Percentiles rank a stretch among this genome's conserved stretches.
Conservation (phyloP, 2,329 filamentous ascomycete genomes). For the Alternaria rosae region DNA sequence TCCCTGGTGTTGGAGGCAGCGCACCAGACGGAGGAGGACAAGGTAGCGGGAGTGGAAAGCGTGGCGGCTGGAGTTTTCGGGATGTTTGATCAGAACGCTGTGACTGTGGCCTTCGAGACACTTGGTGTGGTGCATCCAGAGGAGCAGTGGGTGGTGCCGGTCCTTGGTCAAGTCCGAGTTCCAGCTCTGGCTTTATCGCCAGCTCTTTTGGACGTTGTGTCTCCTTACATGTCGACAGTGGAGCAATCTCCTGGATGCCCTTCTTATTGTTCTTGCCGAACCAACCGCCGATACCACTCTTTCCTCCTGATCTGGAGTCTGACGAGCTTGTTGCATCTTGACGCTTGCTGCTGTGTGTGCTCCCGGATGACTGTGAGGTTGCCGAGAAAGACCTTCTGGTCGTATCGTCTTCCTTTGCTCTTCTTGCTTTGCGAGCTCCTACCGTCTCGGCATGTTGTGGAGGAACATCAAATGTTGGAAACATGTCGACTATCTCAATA, state of each 20-base stretch:
- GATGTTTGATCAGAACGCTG: slow-evolving; percentile 7
- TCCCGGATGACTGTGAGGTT: slow-evolving; percentile 34
- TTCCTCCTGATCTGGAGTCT: slow-evolving; percentile 19
- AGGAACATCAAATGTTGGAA: slow-evolving; percentile 38
- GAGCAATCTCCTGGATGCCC: slow-evolving; percentile 34
- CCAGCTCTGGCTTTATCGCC: not conserved
- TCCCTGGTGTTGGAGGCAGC: slow-evolving; percentile 26
- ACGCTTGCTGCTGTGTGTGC: slow-evolving; percentile 19
- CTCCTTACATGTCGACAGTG: slow-evolving; percentile 21
- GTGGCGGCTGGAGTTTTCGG: slow-evolving; percentile 18
- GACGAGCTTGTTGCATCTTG: slow-evolving; percentile 6
- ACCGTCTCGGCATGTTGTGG: slow-evolving; percentile 36
- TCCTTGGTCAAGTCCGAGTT: slow-evolving; percentile 11
- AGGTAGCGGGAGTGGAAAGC: slow-evolving; percentile 25
- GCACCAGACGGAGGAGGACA: slow-evolving; percentile 25
- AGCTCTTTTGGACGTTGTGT: not conserved
- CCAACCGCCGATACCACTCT: slow-evolving; percentile 23
- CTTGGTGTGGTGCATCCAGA: slow-evolving; percentile 5
- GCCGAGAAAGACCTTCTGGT: slow-evolving; percentile 27
- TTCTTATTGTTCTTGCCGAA: slow-evolving; percentile 32
- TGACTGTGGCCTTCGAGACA: slow-evolving; percentile 7
- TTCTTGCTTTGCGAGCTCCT: slow-evolving; percentile 33
- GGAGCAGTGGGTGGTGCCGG: slow-evolving; percentile 25
- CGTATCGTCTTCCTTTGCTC: slow-evolving; percentile 28
- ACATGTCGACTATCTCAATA: slow-evolving; percentile 26